These are phyloP conservation scores for Jatropha curcas DNA, from an alignment of 345 rosid genomes.

Conservation along the genomic window DNA sequence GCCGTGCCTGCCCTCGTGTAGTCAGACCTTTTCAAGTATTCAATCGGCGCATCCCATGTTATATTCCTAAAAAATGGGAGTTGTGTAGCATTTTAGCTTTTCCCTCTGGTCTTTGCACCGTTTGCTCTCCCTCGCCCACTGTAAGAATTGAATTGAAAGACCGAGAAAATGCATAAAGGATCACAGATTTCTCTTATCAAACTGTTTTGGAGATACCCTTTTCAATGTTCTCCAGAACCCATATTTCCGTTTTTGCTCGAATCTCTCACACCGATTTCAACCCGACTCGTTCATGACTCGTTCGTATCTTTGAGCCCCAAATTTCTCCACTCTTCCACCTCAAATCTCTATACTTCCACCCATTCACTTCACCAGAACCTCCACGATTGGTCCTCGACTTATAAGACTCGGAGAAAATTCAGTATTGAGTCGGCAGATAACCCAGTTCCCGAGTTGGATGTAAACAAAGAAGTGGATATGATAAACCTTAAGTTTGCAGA, in stretches of 20 bases:
- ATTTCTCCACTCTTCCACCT: conserved; percentile 8
- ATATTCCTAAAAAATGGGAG: conserved; percentile 1
- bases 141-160: conserved; percentile 2
- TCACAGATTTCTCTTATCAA: conserved; percentile 42
- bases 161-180: conserved; percentile 35
- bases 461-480: conserved; percentile 69
- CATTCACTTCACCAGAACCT: conserved; percentile 8
- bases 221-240: conserved; percentile 29
- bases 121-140: neutral
- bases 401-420: conserved; percentile 27
- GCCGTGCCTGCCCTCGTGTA: too few species aligned
- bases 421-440: conserved; percentile 38
- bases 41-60: neutral
- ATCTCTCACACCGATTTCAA: conserved; percentile 16
- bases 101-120: neutral
- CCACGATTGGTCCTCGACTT: neutral
- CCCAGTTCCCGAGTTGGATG: conserved; percentile 40
- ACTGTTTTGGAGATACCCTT: conserved; percentile 27
- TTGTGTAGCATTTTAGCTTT: neutral
- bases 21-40: too few species aligned
- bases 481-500: conserved; percentile 92
- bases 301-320: conserved; percentile 6
- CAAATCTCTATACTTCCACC: conserved; percentile 12
- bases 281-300: conserved; percentile 21
- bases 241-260: conserved; percentile 13